Evolutionary conservation across 176 grass and related monocot genomes (phyloP), one percentile per base, ranked within the genome.

Genomic region (Eremochloa ophiuroides): DNA sequence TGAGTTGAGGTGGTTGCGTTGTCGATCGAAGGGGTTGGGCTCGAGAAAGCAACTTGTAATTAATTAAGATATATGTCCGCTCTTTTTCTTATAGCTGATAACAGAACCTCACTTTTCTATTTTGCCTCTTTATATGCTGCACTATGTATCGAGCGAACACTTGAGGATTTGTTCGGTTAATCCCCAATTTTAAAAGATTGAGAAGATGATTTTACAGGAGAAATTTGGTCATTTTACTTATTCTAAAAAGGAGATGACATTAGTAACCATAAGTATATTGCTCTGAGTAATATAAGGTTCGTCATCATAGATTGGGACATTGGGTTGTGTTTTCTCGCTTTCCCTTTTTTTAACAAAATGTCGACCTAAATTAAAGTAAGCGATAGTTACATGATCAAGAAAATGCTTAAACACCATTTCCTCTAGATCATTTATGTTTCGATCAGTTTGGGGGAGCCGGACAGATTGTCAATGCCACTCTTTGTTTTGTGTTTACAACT

Each of bases 1-100:
- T 79, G 63, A 68, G 62, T 51, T 48, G 76, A 75, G 77, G 56
- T 77, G 17, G 77, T 56, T 84, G 86, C 34, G 34, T 28, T 85
- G 63, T 76, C 76, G 63, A 81, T 60, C 81, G 42, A 28, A 55
- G 27, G 23, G 31, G 65, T 39, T 38, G 33, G 62, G 50, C 62
- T 64, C 16, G 37, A 70, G 41, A 73, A 73, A 80, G 28, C 1
- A 84, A 42, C 63, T 58, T 58, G 10, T 25, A 46, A 46, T 46
- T 4, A 44, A 44, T 15, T 67, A 56, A 75, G 5, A 83, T 68
- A 53, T 39, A 17, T 46, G n/a, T n/a, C 51, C 23, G 20, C 37
- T 2, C 4, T 14, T 13, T 35, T 65, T 34, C 46, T 23, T 22
- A 6, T 1, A n/a, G n/a, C 20, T 27, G 17, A 53, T 53, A 41